Evolutionary conservation across 768 basidiomycete species (phyloP), one percentile per base, ranked within the genome.

Genomic region (Gloeostereum incarnatum): DNA sequence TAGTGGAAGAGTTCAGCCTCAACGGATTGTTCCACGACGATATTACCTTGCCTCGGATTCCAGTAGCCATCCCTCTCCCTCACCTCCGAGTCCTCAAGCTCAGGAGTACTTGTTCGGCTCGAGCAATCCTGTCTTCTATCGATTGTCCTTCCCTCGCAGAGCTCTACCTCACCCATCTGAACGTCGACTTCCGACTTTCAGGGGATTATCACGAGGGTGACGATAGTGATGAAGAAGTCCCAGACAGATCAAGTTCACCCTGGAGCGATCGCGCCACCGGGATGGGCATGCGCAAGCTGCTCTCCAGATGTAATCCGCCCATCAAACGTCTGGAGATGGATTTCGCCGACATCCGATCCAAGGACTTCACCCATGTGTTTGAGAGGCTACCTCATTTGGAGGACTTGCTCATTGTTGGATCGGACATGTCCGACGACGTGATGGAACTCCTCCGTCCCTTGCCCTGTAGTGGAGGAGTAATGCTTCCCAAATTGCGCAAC

Each of bases 271-370:
- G 70, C 34, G 80, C 80, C 16, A 87, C 81, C 2, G 85, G 85
- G 16, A 82, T 86, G 81, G 85, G 85, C 8, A 58, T 88, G 16
- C 76, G 85, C 20, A 67, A 61, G 31, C 69, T 88, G 39, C 66
- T 86, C 22, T 50, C 58, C 6, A 72, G 79, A 7, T 78, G 69
- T 40, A 61, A 60, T 35, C 85, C 85, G 2, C 80, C 80, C 10
- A 59, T 88, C 27, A 65, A 66, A 34, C 55, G 75, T 22, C 69
- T 87, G 17, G 71, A 80, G 51, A 87, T 88, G 84, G 78, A 87
- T 49, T 81, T 78, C 47, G 78, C 80, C 38, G 85, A 87, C 58
- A 78, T 85, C 75, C 78, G 83, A 31, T 87, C 83, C 22, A 87
- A 85, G 58, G 85, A 88, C 51, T 88, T 88, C 51, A 53, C 49